Evolutionary conservation across 2,329 filamentous ascomycete species (phyloP).

Genomic region (Fusarium sp.): DNA sequence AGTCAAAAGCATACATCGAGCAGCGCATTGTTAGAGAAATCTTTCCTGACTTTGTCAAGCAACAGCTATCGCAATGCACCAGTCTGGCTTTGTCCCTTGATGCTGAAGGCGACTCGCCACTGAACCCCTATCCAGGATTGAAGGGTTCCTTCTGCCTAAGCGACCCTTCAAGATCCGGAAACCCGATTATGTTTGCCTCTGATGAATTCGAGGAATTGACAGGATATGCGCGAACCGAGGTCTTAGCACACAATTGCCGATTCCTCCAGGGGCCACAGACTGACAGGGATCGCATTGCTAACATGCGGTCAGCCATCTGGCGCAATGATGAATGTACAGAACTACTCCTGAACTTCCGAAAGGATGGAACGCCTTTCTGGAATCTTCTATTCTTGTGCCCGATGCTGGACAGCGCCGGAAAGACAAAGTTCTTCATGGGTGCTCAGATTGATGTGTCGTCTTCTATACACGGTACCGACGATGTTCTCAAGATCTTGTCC

Average conservation of each 20-base stretch:
- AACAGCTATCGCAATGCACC: conserved; percentile 61
- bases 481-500: conserved; percentile 62
- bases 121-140: conserved; percentile 61
- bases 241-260: conserved; percentile 61
- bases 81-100: conserved; percentile 56
- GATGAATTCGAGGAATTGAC: conserved; percentile 65
- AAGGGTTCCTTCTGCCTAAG: conserved; percentile 69
- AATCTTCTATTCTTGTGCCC: conserved; percentile 67
- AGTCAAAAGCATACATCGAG: conserved; percentile 58
- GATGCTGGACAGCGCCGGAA: conserved; percentile 59
- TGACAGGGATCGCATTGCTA: conserved; percentile 54
- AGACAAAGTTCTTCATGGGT: conserved; percentile 64
- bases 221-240: conserved; percentile 59
- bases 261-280: conserved; percentile 62
- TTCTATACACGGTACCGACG: conserved; percentile 60
- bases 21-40: conserved; percentile 57
- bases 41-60: conserved; percentile 64
- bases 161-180: conserved; percentile 61
- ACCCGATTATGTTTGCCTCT: conserved; percentile 61
- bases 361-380: conserved; percentile 65
- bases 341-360: conserved; percentile 62
- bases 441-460: conserved; percentile 69
- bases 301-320: conserved; percentile 56
- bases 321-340: conserved; percentile 59
- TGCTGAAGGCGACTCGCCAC: conserved; percentile 43